Percentiles rank a stretch among this genome's conserved stretches.
These are phyloP conservation scores for Scolecobasidium constrictum DNA, from an alignment of 2,329 filamentous ascomycete genomes.

Conservation along the genomic window DNA sequence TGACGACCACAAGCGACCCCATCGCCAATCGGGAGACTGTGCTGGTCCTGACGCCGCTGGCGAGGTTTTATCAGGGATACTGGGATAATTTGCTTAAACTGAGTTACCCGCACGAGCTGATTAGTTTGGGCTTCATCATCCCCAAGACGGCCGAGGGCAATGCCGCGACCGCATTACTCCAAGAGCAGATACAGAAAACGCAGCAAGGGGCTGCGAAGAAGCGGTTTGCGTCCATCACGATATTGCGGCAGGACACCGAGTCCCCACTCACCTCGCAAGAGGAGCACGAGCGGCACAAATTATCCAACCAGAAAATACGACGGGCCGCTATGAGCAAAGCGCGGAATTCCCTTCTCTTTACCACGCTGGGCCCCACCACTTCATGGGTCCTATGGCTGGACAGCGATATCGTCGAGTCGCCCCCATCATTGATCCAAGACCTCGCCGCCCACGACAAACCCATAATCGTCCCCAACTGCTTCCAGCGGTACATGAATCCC, in stretches of 20 bases:
- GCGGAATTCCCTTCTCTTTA: constrained; percentile 89
- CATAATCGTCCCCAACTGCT: constrained; percentile 94
- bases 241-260: constrained; percentile 91
- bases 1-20: constrained; percentile 71
- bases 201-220: constrained; percentile 72
- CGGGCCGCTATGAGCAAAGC: constrained; percentile 87
- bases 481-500: constrained; percentile 63
- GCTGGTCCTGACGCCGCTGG: constrained; percentile 85
- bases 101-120: constrained; percentile 83
- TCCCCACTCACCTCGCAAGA: constrained; percentile 68
- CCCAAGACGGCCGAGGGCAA: constrained; percentile 92
- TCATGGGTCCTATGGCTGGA: constrained; percentile 98
- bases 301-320: constrained; percentile 77
- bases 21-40: constrained; percentile 72
- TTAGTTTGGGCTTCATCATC: constrained; percentile 91
- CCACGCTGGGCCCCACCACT: constrained; percentile 78
- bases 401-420: constrained; percentile 82
- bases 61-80: constrained; percentile 86
- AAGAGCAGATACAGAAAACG: constrained; percentile 74
- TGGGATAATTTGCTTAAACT: constrained; percentile 87
- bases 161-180: constrained; percentile 67
- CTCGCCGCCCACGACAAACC: constrained; percentile 77
- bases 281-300: constrained; percentile 83
- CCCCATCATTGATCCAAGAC: constrained; percentile 77
- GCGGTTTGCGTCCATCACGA: constrained; percentile 86